Conservation (phyloP, 1,284 basidiomycete species). For the Leccinum pallidistipes region DNA sequence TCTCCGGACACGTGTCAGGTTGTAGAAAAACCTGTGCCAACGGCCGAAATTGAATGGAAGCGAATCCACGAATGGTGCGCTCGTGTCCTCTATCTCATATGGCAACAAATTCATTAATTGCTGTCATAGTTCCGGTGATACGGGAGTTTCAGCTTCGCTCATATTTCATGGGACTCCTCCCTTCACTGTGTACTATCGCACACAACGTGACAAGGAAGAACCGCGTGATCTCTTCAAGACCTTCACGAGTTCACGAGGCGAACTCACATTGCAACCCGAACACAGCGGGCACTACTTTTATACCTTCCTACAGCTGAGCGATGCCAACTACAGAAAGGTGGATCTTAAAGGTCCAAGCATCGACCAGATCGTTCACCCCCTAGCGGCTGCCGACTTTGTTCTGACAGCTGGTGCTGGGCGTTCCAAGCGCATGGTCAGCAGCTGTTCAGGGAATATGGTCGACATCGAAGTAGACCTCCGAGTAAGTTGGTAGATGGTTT, state of each 20-base stretch:
- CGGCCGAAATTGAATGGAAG: constrained; percentile 85
- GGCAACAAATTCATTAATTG: constrained; percentile 5
- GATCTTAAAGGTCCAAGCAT: constrained; percentile 72
- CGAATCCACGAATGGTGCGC: constrained; percentile 53
- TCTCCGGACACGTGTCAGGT: constrained; percentile 80
- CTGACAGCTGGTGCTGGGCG: constrained; percentile 42
- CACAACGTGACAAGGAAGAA: constrained; percentile 66
- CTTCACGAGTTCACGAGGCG: constrained; percentile 75
- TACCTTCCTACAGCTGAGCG: constrained; percentile 78
- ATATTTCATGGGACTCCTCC: constrained; percentile 89
- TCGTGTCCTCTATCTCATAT: neutral
- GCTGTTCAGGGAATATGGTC: constrained; percentile 74
- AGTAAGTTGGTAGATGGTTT: constrained; percentile 41
- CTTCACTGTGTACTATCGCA: constrained; percentile 80
- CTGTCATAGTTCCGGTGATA: constrained; percentile 83
- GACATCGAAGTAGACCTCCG: constrained; percentile 77
- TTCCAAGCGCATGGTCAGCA: constrained; percentile 58
- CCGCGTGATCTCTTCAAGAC: constrained; percentile 57
- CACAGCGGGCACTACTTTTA: constrained; percentile 90
- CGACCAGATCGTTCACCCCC: constrained; percentile 85
- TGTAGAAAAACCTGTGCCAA: constrained; percentile 72
- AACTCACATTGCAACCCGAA: constrained; percentile 86
- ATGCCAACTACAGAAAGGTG: constrained; percentile 81
- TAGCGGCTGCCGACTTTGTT: constrained; percentile 77
- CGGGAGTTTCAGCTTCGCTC: constrained; percentile 86